Conservation (phyloP, 2,329 filamentous ascomycete genomes). For the Aureobasidium subglaciale region DNA sequence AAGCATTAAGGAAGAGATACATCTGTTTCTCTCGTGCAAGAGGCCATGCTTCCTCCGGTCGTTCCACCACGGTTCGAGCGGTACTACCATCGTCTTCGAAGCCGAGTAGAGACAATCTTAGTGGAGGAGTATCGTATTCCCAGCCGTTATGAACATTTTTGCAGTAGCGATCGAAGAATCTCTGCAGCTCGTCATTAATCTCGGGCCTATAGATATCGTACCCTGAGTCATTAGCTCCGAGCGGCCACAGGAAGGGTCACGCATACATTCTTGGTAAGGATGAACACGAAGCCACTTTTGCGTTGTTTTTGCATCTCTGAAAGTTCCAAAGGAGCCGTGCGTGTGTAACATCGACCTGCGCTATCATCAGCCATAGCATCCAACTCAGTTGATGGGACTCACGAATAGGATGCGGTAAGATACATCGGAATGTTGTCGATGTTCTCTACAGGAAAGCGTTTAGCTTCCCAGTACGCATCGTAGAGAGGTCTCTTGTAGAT, state of each 20-base stretch:
- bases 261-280: constrained; percentile 35
- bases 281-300: constrained; percentile 38
- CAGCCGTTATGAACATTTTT: constrained; percentile 38
- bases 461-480: neutral
- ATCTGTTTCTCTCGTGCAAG: neutral
- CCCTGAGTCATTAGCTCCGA: neutral
- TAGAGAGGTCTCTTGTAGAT: neutral
- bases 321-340: constrained; percentile 24
- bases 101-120: neutral
- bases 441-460: neutral
- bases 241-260: no score
- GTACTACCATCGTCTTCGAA: neutral
- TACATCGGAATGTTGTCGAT: constrained; percentile 17
- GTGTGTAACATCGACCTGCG: constrained; percentile 6
- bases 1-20: neutral
- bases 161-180: constrained; percentile 41
- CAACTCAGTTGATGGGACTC: neutral
- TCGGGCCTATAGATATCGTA: neutral
- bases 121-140: constrained; percentile 26
- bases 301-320: constrained; percentile 29
- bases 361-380: no score
- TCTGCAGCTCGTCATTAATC: neutral
- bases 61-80: neutral
- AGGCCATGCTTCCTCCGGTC: neutral
- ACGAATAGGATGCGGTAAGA: constrained; percentile 14